These are phyloP conservation scores for Tricholoma saponaceum DNA, from an alignment of 768 basidiomycete genomes.

Conservation along the genomic window DNA sequence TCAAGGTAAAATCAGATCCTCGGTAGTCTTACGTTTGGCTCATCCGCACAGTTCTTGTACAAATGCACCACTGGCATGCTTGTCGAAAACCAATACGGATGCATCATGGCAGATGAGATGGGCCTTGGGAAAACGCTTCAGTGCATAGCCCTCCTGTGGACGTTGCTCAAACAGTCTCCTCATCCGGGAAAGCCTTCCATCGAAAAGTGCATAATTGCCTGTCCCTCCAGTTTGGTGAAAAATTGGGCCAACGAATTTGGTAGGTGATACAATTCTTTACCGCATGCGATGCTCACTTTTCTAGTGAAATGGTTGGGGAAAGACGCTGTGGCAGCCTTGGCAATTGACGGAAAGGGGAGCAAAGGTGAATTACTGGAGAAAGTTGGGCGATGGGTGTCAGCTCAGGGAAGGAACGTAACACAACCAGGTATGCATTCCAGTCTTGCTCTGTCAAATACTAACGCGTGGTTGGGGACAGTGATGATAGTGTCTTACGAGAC, in stretches of 20 bases:
- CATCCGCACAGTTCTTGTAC: conserved; percentile 78
- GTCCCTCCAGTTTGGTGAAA: conserved; percentile 93
- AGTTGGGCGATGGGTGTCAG: conserved; percentile 87
- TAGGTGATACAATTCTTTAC: conserved; percentile 28
- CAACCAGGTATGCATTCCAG: conserved; percentile 66
- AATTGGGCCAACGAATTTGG: conserved; percentile 99
- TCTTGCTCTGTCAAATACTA: neutral
- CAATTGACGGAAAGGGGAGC: conserved; percentile 89
- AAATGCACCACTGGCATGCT: conserved; percentile 92
- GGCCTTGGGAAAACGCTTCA: conserved; percentile 96
- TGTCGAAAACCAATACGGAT: conserved; percentile 86
- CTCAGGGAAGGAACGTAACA: conserved; percentile 84
- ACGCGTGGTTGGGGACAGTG: conserved; percentile 42
- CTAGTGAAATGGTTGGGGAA: conserved; percentile 95
- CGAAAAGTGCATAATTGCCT: conserved; percentile 97
- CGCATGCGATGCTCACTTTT: neutral
- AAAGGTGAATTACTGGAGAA: conserved; percentile 76
- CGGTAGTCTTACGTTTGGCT: conserved; percentile 2
- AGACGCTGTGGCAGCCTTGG: conserved; percentile 75
- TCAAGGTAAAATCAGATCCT: conserved; percentile 61
- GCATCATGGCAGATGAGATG: conserved; percentile 99
- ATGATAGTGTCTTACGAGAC: conserved; percentile 99
- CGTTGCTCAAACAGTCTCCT: conserved; percentile 92
- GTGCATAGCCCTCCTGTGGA: conserved; percentile 95
- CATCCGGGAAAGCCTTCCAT: conserved; percentile 81